Base-by-base conservation (phyloP, 2,329 filamentous ascomycete species). In the Phyllosticta ampelicida region DNA sequence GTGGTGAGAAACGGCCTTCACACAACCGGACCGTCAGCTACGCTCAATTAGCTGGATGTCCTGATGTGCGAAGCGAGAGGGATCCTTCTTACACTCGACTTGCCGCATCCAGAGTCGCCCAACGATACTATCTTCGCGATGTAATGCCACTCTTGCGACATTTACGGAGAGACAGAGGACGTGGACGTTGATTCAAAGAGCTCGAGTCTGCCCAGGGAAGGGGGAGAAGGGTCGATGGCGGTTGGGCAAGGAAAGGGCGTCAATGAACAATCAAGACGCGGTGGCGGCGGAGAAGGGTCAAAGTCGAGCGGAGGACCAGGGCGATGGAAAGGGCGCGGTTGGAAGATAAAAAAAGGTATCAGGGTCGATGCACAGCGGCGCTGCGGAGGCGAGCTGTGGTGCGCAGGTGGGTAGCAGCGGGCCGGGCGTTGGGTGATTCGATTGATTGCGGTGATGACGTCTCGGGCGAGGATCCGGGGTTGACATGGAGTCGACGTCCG, bases 121-220 rank as follows among this genome's bases (percentile, higher is more conserved):
- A 99, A 90, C 77, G 90, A 95, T 70, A 97, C 92, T 67, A 99
- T 89, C 76, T 99, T 99, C 73, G 92, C 91, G 71, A 97, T 99
- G 78, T 95, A 97, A 78, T 97, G 90, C 92, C 92, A 44, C 36
- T 44, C 36, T 44, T 44, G 36, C 36, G 36, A 44, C 36, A 44
- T 44, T 44, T 44, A 44, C n/a, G 36, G 36, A 44, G 36, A 44
- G 36, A 44, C 6, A n/a, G 11, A 44, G 13, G 36, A 4, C 13
- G 11, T 44, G 36, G 36, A 16, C 36, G 36, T 16, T 44, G n/a
- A 16, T 16, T 16, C 36, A 44, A 16, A n/a, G 6, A 3, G 36
- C 13, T 44, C 36, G 13, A n/a, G 36, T 44, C 13, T 6, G n/a
- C 11, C 36, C 4, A 44, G 23, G 23, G n/a, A 44, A 44, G 8